Evolutionary conservation across 495 filamentous ascomycete species (phyloP).

Genomic region (Terfezia claveryi): DNA sequence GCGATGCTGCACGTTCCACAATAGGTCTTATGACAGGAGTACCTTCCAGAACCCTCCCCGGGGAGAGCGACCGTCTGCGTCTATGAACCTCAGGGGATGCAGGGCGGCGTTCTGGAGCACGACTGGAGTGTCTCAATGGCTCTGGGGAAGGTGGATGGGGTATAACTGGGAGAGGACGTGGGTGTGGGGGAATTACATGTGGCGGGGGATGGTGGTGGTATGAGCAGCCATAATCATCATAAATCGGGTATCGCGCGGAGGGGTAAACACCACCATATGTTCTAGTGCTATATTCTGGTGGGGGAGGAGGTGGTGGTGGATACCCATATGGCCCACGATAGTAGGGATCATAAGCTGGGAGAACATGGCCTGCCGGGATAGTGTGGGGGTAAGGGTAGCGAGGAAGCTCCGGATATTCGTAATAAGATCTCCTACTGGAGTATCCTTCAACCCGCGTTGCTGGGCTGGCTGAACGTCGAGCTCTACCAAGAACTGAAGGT

Average conservation of each 20-base stretch:
- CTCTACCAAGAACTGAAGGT: slow-evolving; percentile 32
- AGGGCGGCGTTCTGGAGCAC: slow-evolving; percentile 8
- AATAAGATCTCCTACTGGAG: neutral
- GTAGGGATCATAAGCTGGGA: slow-evolving; percentile 6
- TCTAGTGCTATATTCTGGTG: slow-evolving; percentile 12
- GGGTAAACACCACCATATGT: slow-evolving; percentile 4
- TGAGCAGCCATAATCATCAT: slow-evolving; percentile 15
- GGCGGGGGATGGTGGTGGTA: slow-evolving; percentile 3
- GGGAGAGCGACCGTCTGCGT: neutral
- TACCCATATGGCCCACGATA: slow-evolving; percentile 13
- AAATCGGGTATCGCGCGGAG: slow-evolving; percentile 5
- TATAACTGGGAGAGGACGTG: slow-evolving; percentile 8
- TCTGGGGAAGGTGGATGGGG: slow-evolving; percentile 7
- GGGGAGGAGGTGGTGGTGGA: slow-evolving; percentile 3
- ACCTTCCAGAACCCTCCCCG: neutral
- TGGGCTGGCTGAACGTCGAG: neutral
- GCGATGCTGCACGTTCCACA: slow-evolving; percentile 7
- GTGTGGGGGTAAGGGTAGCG: neutral
- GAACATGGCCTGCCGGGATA: slow-evolving; percentile 1
- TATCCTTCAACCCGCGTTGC: neutral
- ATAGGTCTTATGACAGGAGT: slow-evolving; percentile 1
- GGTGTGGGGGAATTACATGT: slow-evolving; percentile 4
- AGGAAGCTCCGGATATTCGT: neutral
- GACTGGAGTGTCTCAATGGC: slow-evolving; percentile 4
- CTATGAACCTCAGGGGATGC: slow-evolving; percentile 8